These are phyloP conservation scores for Blastobotrys serpentis DNA, from an alignment of 1,139 yeast genomes.

Conservation along the genomic window DNA sequence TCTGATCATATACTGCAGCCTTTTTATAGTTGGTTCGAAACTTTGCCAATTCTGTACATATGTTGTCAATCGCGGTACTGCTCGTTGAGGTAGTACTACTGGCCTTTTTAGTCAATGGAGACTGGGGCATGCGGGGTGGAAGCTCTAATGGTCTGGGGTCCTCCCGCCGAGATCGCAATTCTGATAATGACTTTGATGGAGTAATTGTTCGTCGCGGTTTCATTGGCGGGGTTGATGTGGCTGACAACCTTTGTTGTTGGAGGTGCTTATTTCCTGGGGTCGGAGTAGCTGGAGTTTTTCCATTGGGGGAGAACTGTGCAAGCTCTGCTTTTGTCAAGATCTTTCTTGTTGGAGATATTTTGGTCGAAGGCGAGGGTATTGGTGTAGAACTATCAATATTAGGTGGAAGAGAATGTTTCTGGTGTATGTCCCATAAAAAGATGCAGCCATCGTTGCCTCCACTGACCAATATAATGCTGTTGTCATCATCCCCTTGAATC, in stretches of 20 bases:
- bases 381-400: slow-evolving; percentile 3
- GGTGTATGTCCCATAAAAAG: slow-evolving; percentile 29
- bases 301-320: slow-evolving; percentile 23
- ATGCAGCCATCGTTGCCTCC: slow-evolving; percentile 35
- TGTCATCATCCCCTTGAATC: slow-evolving; percentile 28
- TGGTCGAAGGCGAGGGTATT: not conserved
- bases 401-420: not conserved
- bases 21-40: slow-evolving; percentile 24
- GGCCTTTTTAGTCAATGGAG: not conserved
- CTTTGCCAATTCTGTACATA: slow-evolving; percentile 20
- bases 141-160: slow-evolving; percentile 2
- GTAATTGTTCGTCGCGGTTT: slow-evolving; percentile 8
- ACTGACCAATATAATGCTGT: slow-evolving; percentile 27
- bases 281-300: slow-evolving; percentile 3
- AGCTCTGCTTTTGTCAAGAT: slow-evolving; percentile 29
- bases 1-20: slow-evolving; percentile 16
- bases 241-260: slow-evolving; percentile 1
- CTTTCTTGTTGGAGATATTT: slow-evolving; percentile 26
- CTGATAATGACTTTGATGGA: slow-evolving; percentile 19
- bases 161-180: slow-evolving; percentile 14
- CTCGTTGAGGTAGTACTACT: not conserved
- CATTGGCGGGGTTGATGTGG: not conserved
- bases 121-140: not conserved
- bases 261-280: not conserved
- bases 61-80: slow-evolving; percentile 17